These are phyloP conservation scores for Calamus simplicifolius DNA, from an alignment of 176 grass and related monocot genomes.

Conservation along the genomic window DNA sequence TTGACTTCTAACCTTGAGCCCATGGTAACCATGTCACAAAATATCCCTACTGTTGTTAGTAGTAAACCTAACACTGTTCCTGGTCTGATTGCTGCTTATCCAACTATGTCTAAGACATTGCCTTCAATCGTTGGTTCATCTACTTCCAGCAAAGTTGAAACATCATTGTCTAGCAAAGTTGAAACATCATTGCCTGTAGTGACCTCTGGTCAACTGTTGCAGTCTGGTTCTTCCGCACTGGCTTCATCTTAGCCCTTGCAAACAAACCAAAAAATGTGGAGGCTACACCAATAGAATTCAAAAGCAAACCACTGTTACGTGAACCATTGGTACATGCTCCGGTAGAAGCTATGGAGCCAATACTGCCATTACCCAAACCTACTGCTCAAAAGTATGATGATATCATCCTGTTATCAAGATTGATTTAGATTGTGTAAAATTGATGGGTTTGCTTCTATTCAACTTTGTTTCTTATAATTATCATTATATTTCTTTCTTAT, in stretches of 20 bases:
- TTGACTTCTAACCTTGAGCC: constrained; percentile 41
- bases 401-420: constrained; percentile 1
- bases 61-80: constrained; percentile 36
- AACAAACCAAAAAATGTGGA: constrained; percentile 27
- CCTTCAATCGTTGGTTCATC: constrained; percentile 27
- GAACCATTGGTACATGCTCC: constrained; percentile 34
- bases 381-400: constrained; percentile 35
- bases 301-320: constrained; percentile 47
- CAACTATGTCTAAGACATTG: constrained; percentile 31
- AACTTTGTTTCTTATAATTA: no score
- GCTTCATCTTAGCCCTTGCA: constrained; percentile 46
- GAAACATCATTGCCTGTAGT: constrained; percentile 41
- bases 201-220: constrained; percentile 53
- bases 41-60: constrained; percentile 22
- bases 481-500: no score
- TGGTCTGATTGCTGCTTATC: constrained; percentile 32
- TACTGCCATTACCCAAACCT: constrained; percentile 67
- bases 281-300: constrained; percentile 24
- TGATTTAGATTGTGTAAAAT: not conserved
- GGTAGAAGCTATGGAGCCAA: constrained; percentile 60
- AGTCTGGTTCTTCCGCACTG: constrained; percentile 35
- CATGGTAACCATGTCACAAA: constrained; percentile 11
- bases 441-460: no score
- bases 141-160: constrained; percentile 35
- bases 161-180: constrained; percentile 25